A percentile compares a stretch with the other conserved stretches of the same genome.
Conservation (phyloP, 208 protist species). For the Wallacemonas collosoma region DNA sequence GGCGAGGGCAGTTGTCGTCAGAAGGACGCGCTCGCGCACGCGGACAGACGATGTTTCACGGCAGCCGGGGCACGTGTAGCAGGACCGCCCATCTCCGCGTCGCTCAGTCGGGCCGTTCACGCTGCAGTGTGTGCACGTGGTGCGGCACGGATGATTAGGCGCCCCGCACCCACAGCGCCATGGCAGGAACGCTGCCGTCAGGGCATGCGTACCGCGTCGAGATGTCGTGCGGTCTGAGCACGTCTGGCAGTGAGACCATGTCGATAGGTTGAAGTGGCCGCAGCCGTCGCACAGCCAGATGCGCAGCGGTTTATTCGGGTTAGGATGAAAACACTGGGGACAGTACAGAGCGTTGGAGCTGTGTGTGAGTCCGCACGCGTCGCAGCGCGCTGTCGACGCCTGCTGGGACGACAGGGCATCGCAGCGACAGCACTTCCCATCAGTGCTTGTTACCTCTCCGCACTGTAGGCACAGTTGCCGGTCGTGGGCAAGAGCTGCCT, state of each 20-base stretch:
- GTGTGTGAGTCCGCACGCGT: constrained; percentile 37
- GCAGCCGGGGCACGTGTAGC: constrained; percentile 63
- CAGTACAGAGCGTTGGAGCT: constrained; percentile 55
- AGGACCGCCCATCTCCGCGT: constrained; percentile 8
- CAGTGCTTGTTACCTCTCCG: constrained; percentile 28
- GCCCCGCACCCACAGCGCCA: constrained; percentile 76
- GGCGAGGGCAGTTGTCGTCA: constrained; percentile 8
- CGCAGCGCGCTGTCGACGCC: constrained; percentile 25
- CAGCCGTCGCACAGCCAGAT: constrained; percentile 75
- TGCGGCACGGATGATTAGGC: constrained; percentile 56
- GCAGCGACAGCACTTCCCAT: constrained; percentile 34
- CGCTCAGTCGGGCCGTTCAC: too few relatives aligned
- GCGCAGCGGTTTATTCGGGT: constrained; percentile 35
- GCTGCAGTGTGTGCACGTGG: constrained; percentile 44
- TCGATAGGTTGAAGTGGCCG: constrained; percentile 62
- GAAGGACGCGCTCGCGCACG: constrained; percentile 9
- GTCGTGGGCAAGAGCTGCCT: constrained; percentile 17
- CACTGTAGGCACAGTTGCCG: constrained; percentile 37
- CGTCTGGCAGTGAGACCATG: constrained; percentile 61
- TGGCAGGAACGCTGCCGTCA: constrained; percentile 49
- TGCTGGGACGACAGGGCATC: constrained; percentile 11
- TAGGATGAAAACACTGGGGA: constrained; percentile 50
- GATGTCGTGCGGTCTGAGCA: constrained; percentile 27
- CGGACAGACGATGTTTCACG: constrained; percentile 11
- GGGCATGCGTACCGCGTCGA: constrained; percentile 28